Percentiles rank a stretch among this genome's conserved stretches.
These are phyloP conservation scores for Rhipidocladum racemiflorum DNA, from an alignment of 176 grass and related monocot genomes.

Conservation along the genomic window DNA sequence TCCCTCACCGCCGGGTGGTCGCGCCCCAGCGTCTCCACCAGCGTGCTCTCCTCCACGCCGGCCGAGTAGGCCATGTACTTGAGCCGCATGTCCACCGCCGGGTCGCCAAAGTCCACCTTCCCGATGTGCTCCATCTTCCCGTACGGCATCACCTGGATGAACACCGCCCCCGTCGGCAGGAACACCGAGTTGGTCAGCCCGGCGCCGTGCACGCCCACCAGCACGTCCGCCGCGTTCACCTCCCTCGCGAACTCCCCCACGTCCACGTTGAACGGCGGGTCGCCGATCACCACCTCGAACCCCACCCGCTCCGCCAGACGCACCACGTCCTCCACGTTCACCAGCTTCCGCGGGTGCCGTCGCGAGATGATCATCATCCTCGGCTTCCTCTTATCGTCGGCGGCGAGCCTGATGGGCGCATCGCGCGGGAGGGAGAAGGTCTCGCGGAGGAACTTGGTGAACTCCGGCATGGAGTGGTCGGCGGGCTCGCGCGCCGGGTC, in stretches of 20 bases:
- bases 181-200: constrained; percentile 88
- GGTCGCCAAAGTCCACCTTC: constrained; percentile 57
- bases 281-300: constrained; percentile 83
- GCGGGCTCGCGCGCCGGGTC: constrained; percentile 40
- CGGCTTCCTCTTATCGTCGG: constrained; percentile 23
- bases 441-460: constrained; percentile 72
- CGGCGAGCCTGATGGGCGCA: constrained; percentile 11
- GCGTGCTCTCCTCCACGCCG: constrained; percentile 75
- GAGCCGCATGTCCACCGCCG: constrained; percentile 71
- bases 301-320: constrained; percentile 49
- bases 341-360: constrained; percentile 53
- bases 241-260: constrained; percentile 61
- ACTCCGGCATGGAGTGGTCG: constrained; percentile 71
- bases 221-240: constrained; percentile 72
- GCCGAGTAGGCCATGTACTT: constrained; percentile 73
- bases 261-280: constrained; percentile 73
- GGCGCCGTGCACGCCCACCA: constrained; percentile 86
- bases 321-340: constrained; percentile 59
- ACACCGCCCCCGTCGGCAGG: constrained; percentile 62
- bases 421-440: constrained; percentile 48
- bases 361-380: constrained; percentile 85
- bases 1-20: constrained; percentile 71
- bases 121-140: constrained; percentile 80
- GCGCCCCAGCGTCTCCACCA: constrained; percentile 54
- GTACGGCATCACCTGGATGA: constrained; percentile 76